Evolutionary conservation across 768 basidiomycete genomes (phyloP).

Genomic region (Phanerodontia chrysosporium): DNA sequence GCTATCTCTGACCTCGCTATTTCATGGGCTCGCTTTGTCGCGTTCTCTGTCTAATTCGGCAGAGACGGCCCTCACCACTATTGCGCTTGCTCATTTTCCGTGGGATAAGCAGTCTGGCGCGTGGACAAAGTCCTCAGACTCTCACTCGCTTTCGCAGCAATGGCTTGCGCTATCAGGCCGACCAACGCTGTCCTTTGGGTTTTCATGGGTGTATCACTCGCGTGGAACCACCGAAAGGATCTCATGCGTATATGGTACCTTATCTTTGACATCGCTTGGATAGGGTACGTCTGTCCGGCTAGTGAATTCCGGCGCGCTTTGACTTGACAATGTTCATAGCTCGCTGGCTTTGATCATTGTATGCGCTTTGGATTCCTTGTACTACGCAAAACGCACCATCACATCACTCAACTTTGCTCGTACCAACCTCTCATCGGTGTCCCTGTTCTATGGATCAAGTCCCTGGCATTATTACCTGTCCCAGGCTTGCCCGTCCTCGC

Average conservation of each 20-base stretch:
- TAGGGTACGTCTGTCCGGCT: slow-evolving; percentile 37
- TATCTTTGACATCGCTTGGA: slow-evolving; percentile 38
- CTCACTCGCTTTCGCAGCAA: slow-evolving; percentile 57
- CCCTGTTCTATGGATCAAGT: slow-evolving; percentile 87
- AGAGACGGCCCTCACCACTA: slow-evolving; percentile 79
- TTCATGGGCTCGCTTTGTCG: slow-evolving; percentile 79
- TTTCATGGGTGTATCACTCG: slow-evolving; percentile 55
- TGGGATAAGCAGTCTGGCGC: slow-evolving; percentile 35
- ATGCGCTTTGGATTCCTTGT: slow-evolving; percentile 56
- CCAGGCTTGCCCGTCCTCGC: slow-evolving; percentile 80
- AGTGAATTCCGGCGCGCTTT: not conserved
- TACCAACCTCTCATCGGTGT: slow-evolving; percentile 80
- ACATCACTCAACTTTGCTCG: slow-evolving; percentile 80
- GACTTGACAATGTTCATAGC: not conserved
- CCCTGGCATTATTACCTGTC: slow-evolving; percentile 87
- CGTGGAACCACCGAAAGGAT: slow-evolving; percentile 48
- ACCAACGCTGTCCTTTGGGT: slow-evolving; percentile 88
- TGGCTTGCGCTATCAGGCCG: slow-evolving; percentile 81
- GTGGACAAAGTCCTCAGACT: slow-evolving; percentile 27
- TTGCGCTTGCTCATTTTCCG: slow-evolving; percentile 76
- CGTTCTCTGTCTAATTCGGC: slow-evolving; percentile 90
- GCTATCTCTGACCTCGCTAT: slow-evolving; percentile 81
- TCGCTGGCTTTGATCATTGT: slow-evolving; percentile 9
- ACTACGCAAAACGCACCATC: slow-evolving; percentile 62
- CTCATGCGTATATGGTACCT: slow-evolving; percentile 30